Conservation (phyloP, 805 yeast genomes). For the Zygosaccharomyces lentus region DNA sequence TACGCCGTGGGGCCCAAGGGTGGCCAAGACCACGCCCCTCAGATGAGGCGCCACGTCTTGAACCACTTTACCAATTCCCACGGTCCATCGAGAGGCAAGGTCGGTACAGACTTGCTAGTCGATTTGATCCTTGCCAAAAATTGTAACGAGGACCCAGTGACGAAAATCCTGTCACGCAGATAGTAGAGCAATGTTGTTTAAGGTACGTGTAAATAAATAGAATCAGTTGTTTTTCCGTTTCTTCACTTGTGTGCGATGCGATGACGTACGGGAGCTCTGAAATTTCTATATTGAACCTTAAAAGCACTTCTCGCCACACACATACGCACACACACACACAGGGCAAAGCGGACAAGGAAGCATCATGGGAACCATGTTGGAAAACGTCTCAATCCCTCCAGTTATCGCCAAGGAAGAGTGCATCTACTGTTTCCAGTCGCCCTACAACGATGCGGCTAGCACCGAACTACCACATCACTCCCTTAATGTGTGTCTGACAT, state of each 20-base stretch:
- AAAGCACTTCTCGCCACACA: neutral
- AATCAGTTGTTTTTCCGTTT: neutral
- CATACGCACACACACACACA: neutral
- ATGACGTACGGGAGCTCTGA: neutral
- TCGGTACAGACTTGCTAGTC: slow-evolving; percentile 23
- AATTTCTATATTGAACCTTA: neutral
- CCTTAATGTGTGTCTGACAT: slow-evolving; percentile 67
- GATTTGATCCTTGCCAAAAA: slow-evolving; percentile 21
- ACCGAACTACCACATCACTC: slow-evolving; percentile 17
- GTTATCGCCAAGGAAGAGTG: slow-evolving; percentile 84
- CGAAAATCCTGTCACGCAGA: neutral
- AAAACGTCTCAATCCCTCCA: slow-evolving; percentile 24
- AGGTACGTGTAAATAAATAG: slow-evolving; percentile 9
- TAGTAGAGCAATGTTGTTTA: neutral
- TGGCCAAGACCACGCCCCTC: slow-evolving; percentile 59
- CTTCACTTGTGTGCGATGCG: neutral
- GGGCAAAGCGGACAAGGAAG: neutral
- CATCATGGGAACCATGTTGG: slow-evolving; percentile 7
- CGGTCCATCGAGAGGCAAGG: slow-evolving; percentile 25
- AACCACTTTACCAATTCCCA: slow-evolving; percentile 47
- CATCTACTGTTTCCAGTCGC: slow-evolving; percentile 75
- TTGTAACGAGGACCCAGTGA: slow-evolving; percentile 9
- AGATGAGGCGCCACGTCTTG: slow-evolving; percentile 62
- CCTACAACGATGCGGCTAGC: slow-evolving; percentile 38
- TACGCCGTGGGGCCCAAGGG: slow-evolving; percentile 66